Evolutionary conservation across 306 rosid genomes (phyloP), one percentile per base, ranked within the genome.

Genomic region (Begonia masoniana): DNA sequence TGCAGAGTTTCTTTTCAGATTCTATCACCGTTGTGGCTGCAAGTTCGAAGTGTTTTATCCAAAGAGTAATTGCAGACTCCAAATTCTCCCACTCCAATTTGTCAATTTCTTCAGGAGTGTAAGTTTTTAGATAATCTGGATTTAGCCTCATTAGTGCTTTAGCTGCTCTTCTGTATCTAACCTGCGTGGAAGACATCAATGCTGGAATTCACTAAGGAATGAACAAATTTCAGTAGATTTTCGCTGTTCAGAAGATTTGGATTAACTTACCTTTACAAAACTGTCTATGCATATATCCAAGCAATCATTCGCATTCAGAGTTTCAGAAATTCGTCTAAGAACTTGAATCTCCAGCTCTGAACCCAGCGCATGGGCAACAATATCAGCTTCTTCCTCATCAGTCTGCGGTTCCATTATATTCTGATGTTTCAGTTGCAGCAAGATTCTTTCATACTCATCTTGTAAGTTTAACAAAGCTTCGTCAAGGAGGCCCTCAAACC

Each of bases 61-160:
- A 89, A 14, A 82, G 87, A 62, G 70, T 61, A 60, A 85, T 89
- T 1, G 85, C 84, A 2, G 75, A 71, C 53, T 85, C 95, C 54
- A 85, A 67, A 50, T n/a, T 76, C 67, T 85, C 95, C 97, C 97
- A 85, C 23, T 82, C 79, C 80, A 85, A 85, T 64, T 78, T 84
- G 46, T 85, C 83, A 23, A 85, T 82, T 64, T 80, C 87, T 78
- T 89, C 87, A 39, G 94, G 73, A 1, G 68, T 74, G 58, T 80
- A 80, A 15, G 75, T 76, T 78, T 75, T 73, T 2, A 89, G 70
- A 75, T 89, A 89, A 11, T 77, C 83, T 1, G 97, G 95, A 69
- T 70, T 85, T 52, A 85, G 62, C 71, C 79, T 73, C 97, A 89
- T 85, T 15, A 89, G 62, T 59, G 97, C 87, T 68, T 86, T 74